Evolutionary conservation across 306 rosid species (phyloP).

Genomic region (Lablab purpureus): DNA sequence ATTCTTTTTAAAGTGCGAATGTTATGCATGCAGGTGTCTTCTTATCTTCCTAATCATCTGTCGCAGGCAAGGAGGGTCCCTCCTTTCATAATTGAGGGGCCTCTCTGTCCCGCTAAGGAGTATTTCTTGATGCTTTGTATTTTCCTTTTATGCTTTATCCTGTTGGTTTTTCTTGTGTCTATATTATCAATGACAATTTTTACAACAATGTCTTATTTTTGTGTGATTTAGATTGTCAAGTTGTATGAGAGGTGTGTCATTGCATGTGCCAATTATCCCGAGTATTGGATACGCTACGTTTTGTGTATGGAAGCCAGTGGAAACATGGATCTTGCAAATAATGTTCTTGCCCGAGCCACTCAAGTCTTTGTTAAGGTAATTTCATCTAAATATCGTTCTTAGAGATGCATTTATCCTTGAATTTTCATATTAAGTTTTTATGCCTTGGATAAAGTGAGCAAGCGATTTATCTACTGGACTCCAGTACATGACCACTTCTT

Average conservation of each 20-base stretch:
- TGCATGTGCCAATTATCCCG: conserved; percentile 98
- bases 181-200: conserved; percentile 6
- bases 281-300: conserved; percentile 92
- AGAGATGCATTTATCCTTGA: not conserved
- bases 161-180: conserved; percentile 50
- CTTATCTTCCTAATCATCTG: conserved; percentile 93
- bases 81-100: conserved; percentile 96
- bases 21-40: conserved; percentile 99
- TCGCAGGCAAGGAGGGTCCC: conserved; percentile 99
- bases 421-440: not conserved
- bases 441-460: not conserved
- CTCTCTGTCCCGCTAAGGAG: conserved; percentile 97
- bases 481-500: not conserved
- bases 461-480: not conserved
- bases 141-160: conserved; percentile 62
- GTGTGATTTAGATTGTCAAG: conserved; percentile 82
- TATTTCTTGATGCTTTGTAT: conserved; percentile 86
- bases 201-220: conserved; percentile 1
- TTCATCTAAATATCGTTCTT: not conserved
- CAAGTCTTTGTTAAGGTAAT: conserved; percentile 97
- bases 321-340: conserved; percentile 89
- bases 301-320: conserved; percentile 79
- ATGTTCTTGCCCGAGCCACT: conserved; percentile 94
- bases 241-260: conserved; percentile 94
- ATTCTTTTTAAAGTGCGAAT: conserved; percentile 88